A percentile compares a stretch with the other conserved stretches of the same genome.
These are phyloP conservation scores for Allomyces macrogynus DNA, from an alignment of 192 early-diverging fungal species.

Conservation along the genomic window DNA sequence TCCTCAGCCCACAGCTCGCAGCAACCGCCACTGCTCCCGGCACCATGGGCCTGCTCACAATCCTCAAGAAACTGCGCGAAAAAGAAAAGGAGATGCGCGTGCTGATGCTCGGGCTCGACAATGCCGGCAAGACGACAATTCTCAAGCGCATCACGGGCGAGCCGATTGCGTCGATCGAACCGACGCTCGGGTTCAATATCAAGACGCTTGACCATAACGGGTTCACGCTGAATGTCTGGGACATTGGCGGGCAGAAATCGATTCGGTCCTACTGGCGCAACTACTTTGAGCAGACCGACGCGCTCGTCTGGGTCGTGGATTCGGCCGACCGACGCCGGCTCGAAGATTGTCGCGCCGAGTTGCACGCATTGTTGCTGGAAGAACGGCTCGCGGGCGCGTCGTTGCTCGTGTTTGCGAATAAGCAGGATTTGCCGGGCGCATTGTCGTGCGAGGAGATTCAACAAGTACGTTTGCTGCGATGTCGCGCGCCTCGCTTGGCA, in stretches of 20 bases:
- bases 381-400: constrained; percentile 87
- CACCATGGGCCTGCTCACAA: constrained; percentile 81
- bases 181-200: constrained; percentile 96
- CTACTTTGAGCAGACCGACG: constrained; percentile 99
- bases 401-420: constrained; percentile 88
- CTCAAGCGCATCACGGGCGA: constrained; percentile 88
- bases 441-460: constrained; percentile 46
- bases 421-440: constrained; percentile 84
- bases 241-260: constrained; percentile 92
- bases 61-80: constrained; percentile 74
- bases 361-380: constrained; percentile 59
- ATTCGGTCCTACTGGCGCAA: constrained; percentile 98
- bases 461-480: constrained; percentile 23
- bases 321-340: constrained; percentile 67
- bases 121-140: constrained; percentile 98
- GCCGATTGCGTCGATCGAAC: constrained; percentile 70
- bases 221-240: constrained; percentile 83
- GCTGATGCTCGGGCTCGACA: constrained; percentile 89
- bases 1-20: no score
- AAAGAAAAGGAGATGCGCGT: constrained; percentile 90
- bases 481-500: no score
- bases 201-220: constrained; percentile 73
- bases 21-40: no score
- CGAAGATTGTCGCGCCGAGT: constrained; percentile 57
- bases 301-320: constrained; percentile 94